These are phyloP conservation scores for Aphanomyces stellatus DNA, from an alignment of 352 stramenopile genomes.

Conservation along the genomic window DNA sequence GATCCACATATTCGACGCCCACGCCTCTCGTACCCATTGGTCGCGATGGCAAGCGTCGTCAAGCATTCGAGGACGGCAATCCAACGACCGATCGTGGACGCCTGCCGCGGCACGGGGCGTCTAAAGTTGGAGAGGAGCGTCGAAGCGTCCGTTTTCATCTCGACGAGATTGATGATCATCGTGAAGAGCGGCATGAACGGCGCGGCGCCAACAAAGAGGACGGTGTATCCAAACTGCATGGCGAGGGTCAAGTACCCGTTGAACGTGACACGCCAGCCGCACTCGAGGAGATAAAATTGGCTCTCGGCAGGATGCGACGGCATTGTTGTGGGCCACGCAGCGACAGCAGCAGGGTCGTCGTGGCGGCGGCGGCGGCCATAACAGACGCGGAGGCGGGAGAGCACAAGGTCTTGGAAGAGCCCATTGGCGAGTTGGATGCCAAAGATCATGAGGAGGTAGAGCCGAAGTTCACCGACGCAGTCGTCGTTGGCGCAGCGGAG, in stretches of 20 bases:
- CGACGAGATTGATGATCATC: conserved; percentile 88
- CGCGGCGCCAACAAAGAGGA: conserved; percentile 88
- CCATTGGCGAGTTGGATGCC: conserved; percentile 71
- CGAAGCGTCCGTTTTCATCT: conserved; percentile 86
- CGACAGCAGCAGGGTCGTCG: too few relatives aligned
- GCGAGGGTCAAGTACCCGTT: conserved; percentile 92
- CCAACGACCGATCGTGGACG: conserved; percentile 88
- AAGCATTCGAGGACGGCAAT: conserved; percentile 84
- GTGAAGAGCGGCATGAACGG: conserved; percentile 87
- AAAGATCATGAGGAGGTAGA: conserved; percentile 88
- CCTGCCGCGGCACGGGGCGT: conserved; percentile 59
- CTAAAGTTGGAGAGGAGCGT: conserved; percentile 74
- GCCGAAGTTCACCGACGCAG: conserved; percentile 85
- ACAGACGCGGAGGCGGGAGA: conserved; percentile 62
- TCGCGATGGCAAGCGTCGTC: conserved; percentile 84
- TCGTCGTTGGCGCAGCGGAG: conserved; percentile 54
- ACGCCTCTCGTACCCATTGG: conserved; percentile 68
- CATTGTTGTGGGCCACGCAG: background rate
- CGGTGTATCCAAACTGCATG: conserved; percentile 82
- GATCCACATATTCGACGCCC: conserved; percentile 34
- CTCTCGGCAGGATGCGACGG: conserved; percentile 46
- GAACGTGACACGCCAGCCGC: conserved; percentile 78
- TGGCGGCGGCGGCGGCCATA: conserved; percentile 54
- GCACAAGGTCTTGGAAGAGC: conserved; percentile 62
- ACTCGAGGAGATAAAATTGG: conserved; percentile 69